These are phyloP conservation scores for Zoysia pacifica DNA, from an alignment of 176 grass and related monocot genomes.

Conservation along the genomic window DNA sequence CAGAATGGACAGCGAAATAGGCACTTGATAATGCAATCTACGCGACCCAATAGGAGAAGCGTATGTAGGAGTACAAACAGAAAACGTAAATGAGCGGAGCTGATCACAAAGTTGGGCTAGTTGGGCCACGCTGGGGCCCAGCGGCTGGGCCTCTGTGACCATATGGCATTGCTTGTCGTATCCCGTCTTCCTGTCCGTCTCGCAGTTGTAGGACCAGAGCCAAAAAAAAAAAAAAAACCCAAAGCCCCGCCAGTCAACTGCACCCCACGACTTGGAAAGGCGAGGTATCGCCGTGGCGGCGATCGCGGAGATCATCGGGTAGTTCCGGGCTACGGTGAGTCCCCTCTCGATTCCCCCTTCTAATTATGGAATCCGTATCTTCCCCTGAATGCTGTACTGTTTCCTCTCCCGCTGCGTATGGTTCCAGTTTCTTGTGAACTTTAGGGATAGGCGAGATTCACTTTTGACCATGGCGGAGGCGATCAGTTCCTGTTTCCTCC, in stretches of 20 bases:
- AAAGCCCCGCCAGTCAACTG: no score
- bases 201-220: no score
- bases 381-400: no score
- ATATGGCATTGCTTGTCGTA: not conserved
- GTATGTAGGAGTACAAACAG: not conserved
- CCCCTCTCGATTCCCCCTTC: not conserved
- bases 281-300: not conserved
- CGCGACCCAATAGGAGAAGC: not conserved
- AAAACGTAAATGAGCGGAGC: conserved; percentile 12
- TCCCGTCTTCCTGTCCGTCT: no score
- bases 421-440: no score
- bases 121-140: not conserved
- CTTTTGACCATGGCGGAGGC: no score
- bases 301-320: not conserved
- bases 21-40: not conserved
- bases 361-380: no score
- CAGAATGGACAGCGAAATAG: not conserved
- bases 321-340: not conserved
- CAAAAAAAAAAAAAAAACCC: no score
- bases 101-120: not conserved
- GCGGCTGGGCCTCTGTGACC: not conserved
- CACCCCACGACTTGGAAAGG: no score
- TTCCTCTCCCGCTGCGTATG: no score
- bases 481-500: no score
- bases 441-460: no score